Conservation (phyloP, 805 yeast species). For the Teunomyces panamensis region DNA sequence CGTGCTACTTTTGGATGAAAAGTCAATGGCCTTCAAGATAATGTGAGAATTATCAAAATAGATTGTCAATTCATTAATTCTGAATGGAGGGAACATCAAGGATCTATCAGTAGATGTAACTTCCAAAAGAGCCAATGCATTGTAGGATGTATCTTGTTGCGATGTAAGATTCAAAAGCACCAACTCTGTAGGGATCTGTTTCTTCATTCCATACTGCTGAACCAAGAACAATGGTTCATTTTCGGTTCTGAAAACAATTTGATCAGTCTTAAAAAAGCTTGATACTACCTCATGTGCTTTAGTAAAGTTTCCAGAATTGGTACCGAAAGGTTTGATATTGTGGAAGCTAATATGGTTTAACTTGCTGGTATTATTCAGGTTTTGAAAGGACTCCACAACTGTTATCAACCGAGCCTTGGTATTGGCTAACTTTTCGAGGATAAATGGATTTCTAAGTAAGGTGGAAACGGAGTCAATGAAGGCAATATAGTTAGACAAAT, state of each 20-base stretch:
- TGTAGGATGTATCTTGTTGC: conserved; percentile 14
- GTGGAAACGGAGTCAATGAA: conserved; percentile 23
- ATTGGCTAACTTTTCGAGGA: conserved; percentile 27
- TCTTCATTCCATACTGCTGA: background rate
- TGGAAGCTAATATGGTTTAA: conserved; percentile 35
- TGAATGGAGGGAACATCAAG: conserved; percentile 41
- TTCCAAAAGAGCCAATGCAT: conserved; percentile 37
- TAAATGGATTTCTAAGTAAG: conserved; percentile 37
- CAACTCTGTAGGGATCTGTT: conserved; percentile 23
- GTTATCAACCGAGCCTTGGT: conserved; percentile 12
- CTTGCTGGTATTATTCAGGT: conserved; percentile 12
- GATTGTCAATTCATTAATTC: conserved; percentile 35
- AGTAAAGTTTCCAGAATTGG: conserved; percentile 7
- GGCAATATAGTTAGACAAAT: conserved; percentile 25
- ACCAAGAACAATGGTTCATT: conserved; percentile 18
- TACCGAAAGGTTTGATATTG: conserved; percentile 29
- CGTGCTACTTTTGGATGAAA: conserved; percentile 15
- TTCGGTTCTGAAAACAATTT: conserved; percentile 34
- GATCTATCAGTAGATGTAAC: conserved; percentile 22
- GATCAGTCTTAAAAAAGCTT: conserved; percentile 33
- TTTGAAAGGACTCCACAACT: conserved; percentile 15
- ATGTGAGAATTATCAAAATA: conserved; percentile 9
- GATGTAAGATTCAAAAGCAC: conserved; percentile 31
- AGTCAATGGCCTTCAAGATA: conserved; percentile 13
- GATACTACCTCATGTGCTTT: conserved; percentile 25